A percentile compares a stretch with the other conserved stretches of the same genome.
Evolutionary conservation across 164 flowering plant genomes (phyloP).

Genomic region (Stephania cephalantha): DNA sequence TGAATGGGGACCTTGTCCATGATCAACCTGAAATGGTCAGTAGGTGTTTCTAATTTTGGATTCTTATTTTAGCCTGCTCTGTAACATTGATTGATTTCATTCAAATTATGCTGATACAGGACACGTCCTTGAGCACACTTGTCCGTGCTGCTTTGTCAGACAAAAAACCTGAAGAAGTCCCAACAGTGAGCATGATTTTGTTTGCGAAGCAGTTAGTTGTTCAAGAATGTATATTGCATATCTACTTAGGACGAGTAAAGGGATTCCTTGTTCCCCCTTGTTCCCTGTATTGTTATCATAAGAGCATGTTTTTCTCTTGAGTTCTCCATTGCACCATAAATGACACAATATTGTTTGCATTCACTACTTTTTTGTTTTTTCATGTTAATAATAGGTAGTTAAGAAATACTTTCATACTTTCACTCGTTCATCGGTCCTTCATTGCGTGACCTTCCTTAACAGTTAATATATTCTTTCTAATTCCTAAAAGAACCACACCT

Average conservation of each 20-base stretch:
- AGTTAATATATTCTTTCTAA: background rate
- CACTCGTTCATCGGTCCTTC: background rate
- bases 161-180: slow-evolving; percentile 92
- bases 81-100: background rate
- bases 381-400: background rate
- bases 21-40: slow-evolving; percentile 64
- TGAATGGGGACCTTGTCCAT: slow-evolving; percentile 30
- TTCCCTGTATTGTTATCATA: too few relatives aligned
- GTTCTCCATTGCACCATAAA: background rate
- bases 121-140: slow-evolving; percentile 56
- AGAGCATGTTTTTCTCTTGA: too few relatives aligned
- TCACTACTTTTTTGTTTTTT: too few relatives aligned
- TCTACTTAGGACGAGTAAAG: too few relatives aligned
- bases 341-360: background rate
- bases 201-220: background rate
- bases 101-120: slow-evolving; percentile 33
- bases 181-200: slow-evolving; percentile 44
- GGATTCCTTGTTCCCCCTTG: too few relatives aligned
- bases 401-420: background rate
- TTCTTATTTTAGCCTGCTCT: background rate
- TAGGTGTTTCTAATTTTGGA: slow-evolving; percentile 19
- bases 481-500: background rate
- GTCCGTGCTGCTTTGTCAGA: slow-evolving; percentile 65
- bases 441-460: background rate
- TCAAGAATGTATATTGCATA: background rate